Conservation (phyloP, 2,329 filamentous ascomycete genomes). For the Calycina herbarum region DNA sequence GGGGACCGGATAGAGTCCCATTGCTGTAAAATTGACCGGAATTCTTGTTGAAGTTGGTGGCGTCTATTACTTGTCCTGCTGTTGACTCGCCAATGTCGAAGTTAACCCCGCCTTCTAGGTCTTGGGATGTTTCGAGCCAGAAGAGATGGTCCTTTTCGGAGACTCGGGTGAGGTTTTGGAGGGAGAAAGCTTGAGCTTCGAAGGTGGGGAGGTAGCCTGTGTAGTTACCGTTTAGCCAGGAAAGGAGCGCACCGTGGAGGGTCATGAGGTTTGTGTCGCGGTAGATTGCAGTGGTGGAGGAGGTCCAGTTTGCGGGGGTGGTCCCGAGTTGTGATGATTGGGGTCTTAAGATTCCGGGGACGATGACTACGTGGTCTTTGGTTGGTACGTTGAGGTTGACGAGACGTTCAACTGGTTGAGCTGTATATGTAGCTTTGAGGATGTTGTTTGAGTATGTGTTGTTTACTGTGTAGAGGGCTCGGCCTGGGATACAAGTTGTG, state of each 20-base stretch:
- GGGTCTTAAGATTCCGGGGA: not conserved
- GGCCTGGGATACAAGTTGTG: slow-evolving; percentile 18
- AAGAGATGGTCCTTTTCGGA: not conserved
- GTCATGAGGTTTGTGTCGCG: not conserved
- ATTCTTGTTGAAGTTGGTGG: not conserved
- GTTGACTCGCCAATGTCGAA: not conserved
- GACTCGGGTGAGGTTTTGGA: not conserved
- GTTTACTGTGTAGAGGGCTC: slow-evolving; percentile 25
- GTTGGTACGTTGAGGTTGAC: not conserved
- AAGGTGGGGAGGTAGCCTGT: not conserved
- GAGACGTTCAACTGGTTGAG: not conserved
- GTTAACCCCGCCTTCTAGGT: not conserved
- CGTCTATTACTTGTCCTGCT: not conserved
- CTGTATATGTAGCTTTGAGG: not conserved
- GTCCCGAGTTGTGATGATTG: not conserved
- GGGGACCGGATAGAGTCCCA: not conserved
- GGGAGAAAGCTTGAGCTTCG: not conserved
- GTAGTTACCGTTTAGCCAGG: not conserved
- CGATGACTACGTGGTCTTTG: not conserved
- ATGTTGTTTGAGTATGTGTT: slow-evolving; percentile 24
- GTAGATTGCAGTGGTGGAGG: not conserved
- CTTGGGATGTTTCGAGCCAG: not conserved
- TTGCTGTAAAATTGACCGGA: not conserved
- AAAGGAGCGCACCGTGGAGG: not conserved
- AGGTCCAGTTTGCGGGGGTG: not conserved